Percentiles rank a stretch among this genome's conserved stretches.
Conservation (phyloP, 1,284 basidiomycete species). For the Ceratobasidium sp. region DNA sequence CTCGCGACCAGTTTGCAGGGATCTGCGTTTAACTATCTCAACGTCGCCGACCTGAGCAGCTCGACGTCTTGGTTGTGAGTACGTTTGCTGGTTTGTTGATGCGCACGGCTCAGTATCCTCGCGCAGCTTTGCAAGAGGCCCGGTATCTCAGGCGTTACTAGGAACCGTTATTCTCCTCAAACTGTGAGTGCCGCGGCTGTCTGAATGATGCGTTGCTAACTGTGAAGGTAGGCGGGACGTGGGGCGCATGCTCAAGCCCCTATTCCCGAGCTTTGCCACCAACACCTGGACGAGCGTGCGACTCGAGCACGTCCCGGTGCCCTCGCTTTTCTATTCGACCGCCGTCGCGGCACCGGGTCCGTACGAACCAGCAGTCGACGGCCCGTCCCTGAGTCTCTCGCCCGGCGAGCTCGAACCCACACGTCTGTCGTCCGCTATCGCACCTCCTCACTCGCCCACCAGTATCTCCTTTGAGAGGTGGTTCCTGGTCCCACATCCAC, state of each 20-base stretch:
- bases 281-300: too few species aligned
- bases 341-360: neutral
- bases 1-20: neutral
- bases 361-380: neutral
- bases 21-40: neutral
- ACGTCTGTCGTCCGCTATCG: neutral
- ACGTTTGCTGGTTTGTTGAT: neutral
- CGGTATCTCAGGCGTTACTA: neutral
- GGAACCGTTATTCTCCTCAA: neutral
- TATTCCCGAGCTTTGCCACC: too few species aligned
- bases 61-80: neutral
- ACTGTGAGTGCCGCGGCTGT: too few species aligned
- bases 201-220: too few species aligned
- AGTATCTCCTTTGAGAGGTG: too few species aligned
- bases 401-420: neutral
- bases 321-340: too few species aligned
- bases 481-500: too few species aligned
- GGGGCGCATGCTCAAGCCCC: too few species aligned
- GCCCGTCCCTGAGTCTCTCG: neutral
- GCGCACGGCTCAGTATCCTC: neutral
- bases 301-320: too few species aligned
- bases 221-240: too few species aligned
- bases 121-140: neutral
- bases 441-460: too few species aligned
- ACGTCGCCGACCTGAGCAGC: neutral